Evolutionary conservation across 140 eudicot species (phyloP).

Genomic region (Oenanthe javanica): DNA sequence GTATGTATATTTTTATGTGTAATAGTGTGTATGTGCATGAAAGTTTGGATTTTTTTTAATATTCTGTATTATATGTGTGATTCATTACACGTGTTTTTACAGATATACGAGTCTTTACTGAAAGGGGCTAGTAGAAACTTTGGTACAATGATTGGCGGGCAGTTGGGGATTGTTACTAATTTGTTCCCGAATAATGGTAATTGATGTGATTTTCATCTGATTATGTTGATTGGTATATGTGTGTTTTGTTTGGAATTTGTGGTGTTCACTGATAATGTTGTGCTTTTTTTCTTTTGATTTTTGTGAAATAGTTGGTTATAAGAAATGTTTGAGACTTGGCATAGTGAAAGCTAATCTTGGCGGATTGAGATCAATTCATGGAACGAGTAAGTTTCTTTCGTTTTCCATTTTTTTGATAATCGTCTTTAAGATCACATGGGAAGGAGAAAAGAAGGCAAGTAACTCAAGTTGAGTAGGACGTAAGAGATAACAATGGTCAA

Average conservation of each 20-base stretch:
- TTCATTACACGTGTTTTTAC: neutral
- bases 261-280: neutral
- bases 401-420: neutral
- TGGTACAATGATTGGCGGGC: conserved; percentile 32
- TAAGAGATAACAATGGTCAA: neutral
- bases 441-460: neutral
- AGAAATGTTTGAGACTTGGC: conserved; percentile 21
- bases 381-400: conserved; percentile 29
- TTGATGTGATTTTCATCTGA: neutral
- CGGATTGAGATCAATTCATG: conserved; percentile 31
- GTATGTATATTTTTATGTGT: neutral
- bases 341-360: conserved; percentile 17
- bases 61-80: neutral
- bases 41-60: neutral
- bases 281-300: neutral
- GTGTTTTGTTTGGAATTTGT: neutral
- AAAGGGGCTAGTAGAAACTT: conserved; percentile 40
- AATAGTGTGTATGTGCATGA: neutral
- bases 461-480: neutral
- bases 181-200: conserved; percentile 38
- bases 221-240: neutral
- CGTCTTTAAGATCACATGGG: neutral
- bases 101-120: conserved; percentile 42
- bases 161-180: conserved; percentile 16
- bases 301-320: conserved; percentile 16